Base-by-base conservation (phyloP, 2,329 filamentous ascomycete genomes). In the Trichoderma sp. region DNA sequence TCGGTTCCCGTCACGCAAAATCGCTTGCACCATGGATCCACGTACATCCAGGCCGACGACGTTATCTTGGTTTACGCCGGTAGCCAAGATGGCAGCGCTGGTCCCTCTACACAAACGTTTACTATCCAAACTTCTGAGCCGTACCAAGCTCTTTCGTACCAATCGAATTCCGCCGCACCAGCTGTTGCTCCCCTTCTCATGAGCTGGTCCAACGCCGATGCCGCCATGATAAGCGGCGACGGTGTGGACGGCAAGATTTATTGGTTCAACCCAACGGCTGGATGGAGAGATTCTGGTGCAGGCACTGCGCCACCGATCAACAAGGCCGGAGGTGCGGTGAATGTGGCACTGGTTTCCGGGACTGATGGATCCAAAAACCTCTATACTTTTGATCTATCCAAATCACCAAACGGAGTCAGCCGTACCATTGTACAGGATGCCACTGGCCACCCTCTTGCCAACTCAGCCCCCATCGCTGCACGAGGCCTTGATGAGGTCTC, bases 51-150 rank as follows among this genome's bases (percentile, higher is more conserved):
- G 73, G 86, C 87, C 26, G 88, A 89, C 17, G 87, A 93, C 70
- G 87, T 89, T 4, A 92, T 98, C 69, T 82, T 98, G 28, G 86
- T 97, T 30, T 98, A 95, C 79, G 93, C 91, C 36, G 95, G 95
- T 59, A 89, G 87, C 17, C 89, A 91, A 76, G 88, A 90, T 75
- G 88, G 88, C 30, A 83, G 82, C 39, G 80, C 82, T 9, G 81
- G 83, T 7, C 83, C 88, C 1, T 94, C 93, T 1, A 88, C 91
- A 2, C 87, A 93, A 75, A 95, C 93, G 0, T 97, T 95, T 77
- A 86, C 91, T 20, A 90, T 98, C 72, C 84, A 86, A 3, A 90
- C 91, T 1, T 85, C 85, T 6, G 82, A 87, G 36, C 93, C 94
- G 0, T 93, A 92, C 78, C 79, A 76, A 4, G 87, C 95, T 4